phyloP scores from a whole-genome alignment of 441 rosid genomes.

The Gossypium trilobum region DNA sequence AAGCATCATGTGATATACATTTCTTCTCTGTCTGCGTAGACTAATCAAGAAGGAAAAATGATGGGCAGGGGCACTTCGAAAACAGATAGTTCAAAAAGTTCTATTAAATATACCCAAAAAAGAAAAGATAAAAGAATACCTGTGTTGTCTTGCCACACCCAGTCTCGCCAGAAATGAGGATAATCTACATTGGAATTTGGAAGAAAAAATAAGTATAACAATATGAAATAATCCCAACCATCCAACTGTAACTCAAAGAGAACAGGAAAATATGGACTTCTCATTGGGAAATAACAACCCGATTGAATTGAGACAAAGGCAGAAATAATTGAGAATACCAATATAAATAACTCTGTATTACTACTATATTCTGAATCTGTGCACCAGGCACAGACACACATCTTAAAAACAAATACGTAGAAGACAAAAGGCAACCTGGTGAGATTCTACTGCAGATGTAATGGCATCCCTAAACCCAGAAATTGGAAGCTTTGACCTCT shows the following conservation, averaged over 20 bases:
- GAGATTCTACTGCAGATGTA: slow-evolving; percentile 59
- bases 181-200: slow-evolving; percentile 43
- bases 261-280: neutral
- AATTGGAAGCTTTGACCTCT: slow-evolving; percentile 78
- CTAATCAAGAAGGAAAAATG: slow-evolving; percentile 1
- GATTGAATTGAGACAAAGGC: slow-evolving; percentile 7
- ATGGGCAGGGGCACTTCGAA: neutral
- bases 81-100: neutral
- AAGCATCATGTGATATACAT: neutral
- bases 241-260: neutral
- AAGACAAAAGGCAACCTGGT: slow-evolving; percentile 48
- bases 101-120: slow-evolving; percentile 7
- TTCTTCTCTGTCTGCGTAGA: neutral
- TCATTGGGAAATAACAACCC: neutral
- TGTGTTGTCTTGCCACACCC: slow-evolving; percentile 99
- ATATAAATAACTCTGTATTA: neutral
- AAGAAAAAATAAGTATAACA: slow-evolving; percentile 9
- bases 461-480: slow-evolving; percentile 62
- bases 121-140: slow-evolving; percentile 37
- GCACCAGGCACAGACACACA: neutral
- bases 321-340: slow-evolving; percentile 2
- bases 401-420: slow-evolving; percentile 14
- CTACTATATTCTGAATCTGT: neutral
- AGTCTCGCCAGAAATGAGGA: slow-evolving; percentile 89
- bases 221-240: neutral